phyloP scores from a whole-genome alignment of 495 filamentous ascomycete species.

The Aspergillus saccharolyticus region DNA sequence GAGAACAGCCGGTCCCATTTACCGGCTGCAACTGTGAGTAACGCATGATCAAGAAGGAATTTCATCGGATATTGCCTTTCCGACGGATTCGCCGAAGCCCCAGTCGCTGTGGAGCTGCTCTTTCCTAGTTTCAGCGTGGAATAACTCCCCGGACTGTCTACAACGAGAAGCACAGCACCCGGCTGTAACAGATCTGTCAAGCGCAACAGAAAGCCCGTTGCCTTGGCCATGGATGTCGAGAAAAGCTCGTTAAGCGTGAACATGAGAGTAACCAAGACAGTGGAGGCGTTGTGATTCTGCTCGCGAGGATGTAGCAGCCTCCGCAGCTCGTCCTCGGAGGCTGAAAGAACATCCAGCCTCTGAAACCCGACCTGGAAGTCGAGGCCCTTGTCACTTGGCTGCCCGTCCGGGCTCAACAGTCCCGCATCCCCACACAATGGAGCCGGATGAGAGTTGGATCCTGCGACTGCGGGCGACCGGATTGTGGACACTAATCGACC shows the following conservation, averaged over 20 bases:
- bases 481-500: conserved; percentile 44
- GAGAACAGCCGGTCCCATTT: conserved; percentile 68
- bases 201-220: conserved; percentile 67
- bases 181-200: conserved; percentile 51
- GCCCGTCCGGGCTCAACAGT: not conserved
- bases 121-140: conserved; percentile 66
- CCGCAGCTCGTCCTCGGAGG: conserved; percentile 37
- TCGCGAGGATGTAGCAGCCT: conserved; percentile 27
- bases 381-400: not conserved
- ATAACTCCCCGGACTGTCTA: conserved; percentile 91
- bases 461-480: conserved; percentile 27
- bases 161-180: conserved; percentile 71
- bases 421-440: conserved; percentile 34
- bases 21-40: conserved; percentile 50
- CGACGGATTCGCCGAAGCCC: conserved; percentile 19
- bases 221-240: conserved; percentile 61
- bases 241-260: conserved; percentile 99
- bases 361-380: conserved; percentile 40
- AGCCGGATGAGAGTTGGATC: conserved; percentile 43
- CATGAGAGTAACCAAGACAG: conserved; percentile 69
- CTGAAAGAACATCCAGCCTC: conserved; percentile 58
- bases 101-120: conserved; percentile 13
- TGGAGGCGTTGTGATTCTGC: not conserved
- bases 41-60: conserved; percentile 80
- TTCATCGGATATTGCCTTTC: conserved; percentile 86